Base-by-base conservation (phyloP, 352 stramenopile species). In the Globisporangium paddicum region DNA sequence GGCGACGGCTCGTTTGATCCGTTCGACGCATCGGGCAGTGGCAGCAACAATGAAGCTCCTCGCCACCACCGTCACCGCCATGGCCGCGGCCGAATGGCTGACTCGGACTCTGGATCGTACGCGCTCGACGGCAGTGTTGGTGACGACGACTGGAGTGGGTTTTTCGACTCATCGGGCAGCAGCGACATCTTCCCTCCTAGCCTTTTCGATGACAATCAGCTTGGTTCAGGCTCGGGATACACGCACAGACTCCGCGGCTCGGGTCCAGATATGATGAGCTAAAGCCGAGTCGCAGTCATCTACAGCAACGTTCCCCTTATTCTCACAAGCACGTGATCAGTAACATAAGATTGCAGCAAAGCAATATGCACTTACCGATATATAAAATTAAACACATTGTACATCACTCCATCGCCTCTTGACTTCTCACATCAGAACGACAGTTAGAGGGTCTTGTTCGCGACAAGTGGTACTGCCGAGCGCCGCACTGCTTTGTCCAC, bases 401-500 rank as follows among this genome's bases (percentile, higher is more conserved):
- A 21, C 19, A 55, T 8, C 19, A 23, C 46, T 23, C n/a, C 25
- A 37, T 34, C 4, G 13, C 19, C 5, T n/a, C 23, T 11, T 52
- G 1, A 11, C 23, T 5, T n/a, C n/a, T n/a, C n/a, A n/a, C n/a
- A n/a, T n/a, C n/a, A n/a, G n/a, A n/a, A n/a, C n/a, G n/a, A n/a
- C n/a, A n/a, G n/a, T n/a, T n/a, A 47, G 6, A 57, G 34, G 0
- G 50, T 47, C 14, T 57, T 28, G 3, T 26, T 57, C 34, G n/a
- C 11, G 16, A 18, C 8, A 14, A 25, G 21, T 34, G 50, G 18
- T 14, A 21, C 50, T 21, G 16, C 30, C 14, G 40, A 42, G 18
- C 49, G 62, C 2, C 23, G 44, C 37, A 47, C 49, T 9, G 42
- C 59, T 16, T 50, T 46, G 4, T 50, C 34, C 9, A 63, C 58